Percentiles rank a stretch among this genome's conserved stretches.
Evolutionary conservation across 768 basidiomycete species (phyloP).

Genomic region (Agaricus blazei): DNA sequence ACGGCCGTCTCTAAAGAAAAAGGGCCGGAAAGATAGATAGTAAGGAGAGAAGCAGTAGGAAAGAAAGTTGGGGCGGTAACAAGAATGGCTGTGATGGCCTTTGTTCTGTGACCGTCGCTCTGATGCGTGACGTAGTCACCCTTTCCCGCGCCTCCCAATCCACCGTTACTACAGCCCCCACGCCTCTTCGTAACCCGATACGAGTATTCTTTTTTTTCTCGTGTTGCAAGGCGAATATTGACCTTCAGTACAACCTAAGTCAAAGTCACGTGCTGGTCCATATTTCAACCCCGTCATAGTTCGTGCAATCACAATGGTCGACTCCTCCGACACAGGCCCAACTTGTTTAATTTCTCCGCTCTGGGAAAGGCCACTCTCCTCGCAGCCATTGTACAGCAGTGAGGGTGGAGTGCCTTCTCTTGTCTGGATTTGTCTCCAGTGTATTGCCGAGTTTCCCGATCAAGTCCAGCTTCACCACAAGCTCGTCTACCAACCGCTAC

Average conservation of each 20-base stretch:
- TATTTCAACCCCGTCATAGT: neutral
- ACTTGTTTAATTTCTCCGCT: slow-evolving; percentile 15
- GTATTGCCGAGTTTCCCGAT: slow-evolving; percentile 40
- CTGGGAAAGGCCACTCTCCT: slow-evolving; percentile 14
- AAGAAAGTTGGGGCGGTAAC: slow-evolving; percentile 16
- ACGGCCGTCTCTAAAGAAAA: neutral
- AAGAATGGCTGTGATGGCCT: slow-evolving; percentile 17
- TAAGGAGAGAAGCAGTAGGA: slow-evolving; percentile 16
- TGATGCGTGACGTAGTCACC: neutral
- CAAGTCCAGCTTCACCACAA: slow-evolving; percentile 32
- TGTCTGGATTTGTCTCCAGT: slow-evolving; percentile 42
- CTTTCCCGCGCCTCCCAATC: no score
- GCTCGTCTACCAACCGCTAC: slow-evolving; percentile 27
- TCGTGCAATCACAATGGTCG: slow-evolving; percentile 6
- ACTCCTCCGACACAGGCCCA: slow-evolving; percentile 6
- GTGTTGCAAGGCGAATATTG: no score
- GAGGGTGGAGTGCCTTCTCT: slow-evolving; percentile 43
- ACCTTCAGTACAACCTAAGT: no score
- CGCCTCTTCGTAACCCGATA: neutral
- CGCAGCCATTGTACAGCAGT: slow-evolving; percentile 17
- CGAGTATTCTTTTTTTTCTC: no score
- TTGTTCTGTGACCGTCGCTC: slow-evolving; percentile 11
- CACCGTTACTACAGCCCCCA: neutral
- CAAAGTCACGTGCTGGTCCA: no score
- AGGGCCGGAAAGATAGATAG: slow-evolving; percentile 1